These are phyloP conservation scores for Quercus ilex DNA, from an alignment of 306 rosid species.

Conservation along the genomic window DNA sequence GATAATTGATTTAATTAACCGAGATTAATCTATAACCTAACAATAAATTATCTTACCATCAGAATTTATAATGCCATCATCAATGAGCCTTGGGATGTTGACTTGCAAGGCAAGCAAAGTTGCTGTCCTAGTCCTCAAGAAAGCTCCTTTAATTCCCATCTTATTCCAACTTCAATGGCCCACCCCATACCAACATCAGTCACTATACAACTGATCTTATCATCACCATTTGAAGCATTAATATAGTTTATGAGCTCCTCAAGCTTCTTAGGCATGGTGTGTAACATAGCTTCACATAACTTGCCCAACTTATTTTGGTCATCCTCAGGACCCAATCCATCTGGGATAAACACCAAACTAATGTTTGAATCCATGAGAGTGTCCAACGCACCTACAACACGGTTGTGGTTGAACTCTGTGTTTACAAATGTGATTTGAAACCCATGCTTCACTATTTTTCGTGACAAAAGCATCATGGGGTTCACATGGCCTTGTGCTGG, in stretches of 20 bases:
- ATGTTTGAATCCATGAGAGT: neutral
- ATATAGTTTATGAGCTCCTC: slow-evolving; percentile 37
- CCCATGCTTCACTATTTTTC: slow-evolving; percentile 22
- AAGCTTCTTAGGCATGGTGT: slow-evolving; percentile 32
- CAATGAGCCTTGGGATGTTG: slow-evolving; percentile 23
- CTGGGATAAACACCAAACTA: slow-evolving; percentile 20
- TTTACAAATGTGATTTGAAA: slow-evolving; percentile 46
- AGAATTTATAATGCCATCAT: slow-evolving; percentile 28
- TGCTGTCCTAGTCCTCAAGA: slow-evolving; percentile 45
- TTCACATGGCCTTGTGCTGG: slow-evolving; percentile 47
- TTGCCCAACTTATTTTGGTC: slow-evolving; percentile 19
- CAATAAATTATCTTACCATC: slow-evolving; percentile 19
- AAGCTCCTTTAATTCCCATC: slow-evolving; percentile 30
- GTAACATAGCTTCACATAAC: neutral
- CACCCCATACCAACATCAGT: slow-evolving; percentile 23
- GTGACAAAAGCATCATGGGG: slow-evolving; percentile 34
- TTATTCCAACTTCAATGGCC: slow-evolving; percentile 33
- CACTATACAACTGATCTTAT: slow-evolving; percentile 25
- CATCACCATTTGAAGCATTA: slow-evolving; percentile 4
- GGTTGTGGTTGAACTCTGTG: slow-evolving; percentile 31
- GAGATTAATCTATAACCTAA: too few relatives aligned
- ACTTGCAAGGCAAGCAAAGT: slow-evolving; percentile 3
- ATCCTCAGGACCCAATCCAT: slow-evolving; percentile 34
- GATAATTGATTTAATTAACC: too few relatives aligned
- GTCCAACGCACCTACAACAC: neutral